Conservation (phyloP, 73 alveolate species). For the Paramecium sexaurelia region DNA sequence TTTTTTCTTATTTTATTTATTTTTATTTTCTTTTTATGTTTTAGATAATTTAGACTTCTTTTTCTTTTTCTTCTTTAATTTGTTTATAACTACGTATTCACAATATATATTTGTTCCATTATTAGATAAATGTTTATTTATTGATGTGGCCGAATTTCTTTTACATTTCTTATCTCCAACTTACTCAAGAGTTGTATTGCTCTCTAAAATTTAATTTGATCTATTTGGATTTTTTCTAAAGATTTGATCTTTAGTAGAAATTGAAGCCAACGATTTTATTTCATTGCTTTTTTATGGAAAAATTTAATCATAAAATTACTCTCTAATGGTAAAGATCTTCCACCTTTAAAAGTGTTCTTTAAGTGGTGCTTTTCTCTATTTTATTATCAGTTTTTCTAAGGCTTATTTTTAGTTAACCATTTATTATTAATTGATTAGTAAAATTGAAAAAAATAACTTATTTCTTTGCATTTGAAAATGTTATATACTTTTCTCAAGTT, state of each 20-base stretch:
- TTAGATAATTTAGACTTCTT: background rate
- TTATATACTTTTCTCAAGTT: background rate
- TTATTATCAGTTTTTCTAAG: background rate
- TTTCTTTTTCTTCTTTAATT: background rate
- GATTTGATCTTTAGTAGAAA: background rate
- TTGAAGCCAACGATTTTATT: background rate
- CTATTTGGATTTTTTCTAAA: background rate
- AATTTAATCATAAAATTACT: background rate
- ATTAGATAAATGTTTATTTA: background rate
- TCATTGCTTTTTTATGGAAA: background rate
- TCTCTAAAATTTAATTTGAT: background rate
- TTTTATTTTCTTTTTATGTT: background rate
- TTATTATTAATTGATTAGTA: background rate
- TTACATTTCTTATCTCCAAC: background rate
- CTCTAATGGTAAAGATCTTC: background rate
- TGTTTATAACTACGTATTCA: conserved; percentile 1
- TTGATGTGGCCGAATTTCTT: background rate
- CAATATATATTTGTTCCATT: background rate
- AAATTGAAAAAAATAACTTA: background rate
- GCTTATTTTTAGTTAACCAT: background rate
- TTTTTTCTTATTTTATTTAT: background rate
- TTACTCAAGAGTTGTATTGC: background rate
- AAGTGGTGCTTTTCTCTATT: background rate
- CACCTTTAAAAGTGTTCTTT: background rate
- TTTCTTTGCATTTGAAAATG: background rate